Conservation (phyloP, 129 eudicot species). For the Mikania micrantha region DNA sequence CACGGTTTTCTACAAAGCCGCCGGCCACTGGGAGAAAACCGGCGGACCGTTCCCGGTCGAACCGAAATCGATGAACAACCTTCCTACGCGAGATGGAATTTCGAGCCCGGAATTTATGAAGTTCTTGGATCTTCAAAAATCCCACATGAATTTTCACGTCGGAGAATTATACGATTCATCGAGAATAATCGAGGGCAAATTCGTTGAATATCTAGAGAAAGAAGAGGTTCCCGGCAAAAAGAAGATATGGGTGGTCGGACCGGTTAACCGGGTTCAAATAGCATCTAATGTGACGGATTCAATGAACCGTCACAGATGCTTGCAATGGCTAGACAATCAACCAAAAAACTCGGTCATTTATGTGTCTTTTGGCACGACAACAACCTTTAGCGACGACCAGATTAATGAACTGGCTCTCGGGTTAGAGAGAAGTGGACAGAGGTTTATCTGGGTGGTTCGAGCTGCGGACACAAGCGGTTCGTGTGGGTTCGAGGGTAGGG, state of each 20-base stretch:
- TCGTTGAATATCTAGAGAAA: neutral
- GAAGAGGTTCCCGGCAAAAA: neutral
- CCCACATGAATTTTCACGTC: neutral
- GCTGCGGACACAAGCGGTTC: neutral
- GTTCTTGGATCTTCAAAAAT: neutral
- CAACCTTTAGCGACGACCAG: neutral
- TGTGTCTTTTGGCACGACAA: constrained; percentile 6
- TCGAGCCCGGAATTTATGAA: neutral
- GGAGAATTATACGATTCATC: constrained; percentile 6
- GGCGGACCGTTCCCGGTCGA: constrained; percentile 6
- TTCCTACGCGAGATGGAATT: neutral
- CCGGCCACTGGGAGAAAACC: neutral
- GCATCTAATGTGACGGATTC: neutral
- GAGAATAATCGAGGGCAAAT: neutral
- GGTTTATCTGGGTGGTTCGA: constrained; percentile 10
- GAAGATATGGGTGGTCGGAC: constrained; percentile 19
- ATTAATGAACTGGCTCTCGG: neutral
- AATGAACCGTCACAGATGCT: neutral
- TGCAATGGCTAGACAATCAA: constrained; percentile 1
- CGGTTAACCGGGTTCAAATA: neutral
- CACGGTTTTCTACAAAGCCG: neutral
- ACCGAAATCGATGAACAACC: neutral
- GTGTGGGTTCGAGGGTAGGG: neutral
- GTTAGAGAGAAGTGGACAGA: constrained; percentile 1
- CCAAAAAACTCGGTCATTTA: neutral